Conservation (phyloP, 2,329 filamentous ascomycete genomes). For the Nemania bipapillata region DNA sequence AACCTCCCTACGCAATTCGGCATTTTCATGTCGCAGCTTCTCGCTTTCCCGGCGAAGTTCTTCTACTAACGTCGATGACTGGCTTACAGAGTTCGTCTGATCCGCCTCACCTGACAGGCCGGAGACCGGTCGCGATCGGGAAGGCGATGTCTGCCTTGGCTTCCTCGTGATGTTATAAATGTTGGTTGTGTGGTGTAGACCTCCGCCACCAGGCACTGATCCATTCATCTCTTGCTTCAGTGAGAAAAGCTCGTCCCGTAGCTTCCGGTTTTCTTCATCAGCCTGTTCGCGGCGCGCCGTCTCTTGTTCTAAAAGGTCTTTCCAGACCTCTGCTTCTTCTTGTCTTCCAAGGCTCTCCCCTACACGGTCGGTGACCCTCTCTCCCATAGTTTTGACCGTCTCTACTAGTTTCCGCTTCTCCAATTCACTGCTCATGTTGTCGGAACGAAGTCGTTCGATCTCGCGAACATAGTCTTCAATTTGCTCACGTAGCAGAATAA, state of each 20-base stretch:
- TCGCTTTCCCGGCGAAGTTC: conserved; percentile 76
- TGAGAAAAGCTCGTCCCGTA: conserved; percentile 85
- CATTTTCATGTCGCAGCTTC: conserved; percentile 89
- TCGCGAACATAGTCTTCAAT: conserved; percentile 85
- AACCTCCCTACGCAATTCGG: conserved; percentile 88
- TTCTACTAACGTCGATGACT: conserved; percentile 76
- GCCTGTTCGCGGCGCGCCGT: conserved; percentile 87
- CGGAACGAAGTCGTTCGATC: conserved; percentile 82
- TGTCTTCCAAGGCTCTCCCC: conserved; percentile 63
- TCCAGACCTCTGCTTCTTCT: conserved; percentile 86
- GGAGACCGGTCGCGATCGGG: conserved; percentile 63
- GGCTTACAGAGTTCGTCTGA: conserved; percentile 64
- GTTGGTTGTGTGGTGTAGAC: conserved; percentile 69
- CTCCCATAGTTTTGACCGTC: conserved; percentile 70
- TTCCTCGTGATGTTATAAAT: conserved; percentile 73
- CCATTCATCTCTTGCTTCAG: conserved; percentile 69
- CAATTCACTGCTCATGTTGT: conserved; percentile 80
- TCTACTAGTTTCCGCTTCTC: conserved; percentile 90
- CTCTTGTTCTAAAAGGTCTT: conserved; percentile 92
- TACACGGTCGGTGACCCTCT: conserved; percentile 57
- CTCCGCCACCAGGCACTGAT: conserved; percentile 36
- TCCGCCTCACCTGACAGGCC: conserved; percentile 63
- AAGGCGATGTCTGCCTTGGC: conserved; percentile 57
- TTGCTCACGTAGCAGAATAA: conserved; percentile 83
- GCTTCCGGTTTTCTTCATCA: conserved; percentile 84